Evolutionary conservation across 805 yeast genomes (phyloP), one percentile per base, ranked within the genome.

Genomic region (Schizosaccharomyces pombe): DNA sequence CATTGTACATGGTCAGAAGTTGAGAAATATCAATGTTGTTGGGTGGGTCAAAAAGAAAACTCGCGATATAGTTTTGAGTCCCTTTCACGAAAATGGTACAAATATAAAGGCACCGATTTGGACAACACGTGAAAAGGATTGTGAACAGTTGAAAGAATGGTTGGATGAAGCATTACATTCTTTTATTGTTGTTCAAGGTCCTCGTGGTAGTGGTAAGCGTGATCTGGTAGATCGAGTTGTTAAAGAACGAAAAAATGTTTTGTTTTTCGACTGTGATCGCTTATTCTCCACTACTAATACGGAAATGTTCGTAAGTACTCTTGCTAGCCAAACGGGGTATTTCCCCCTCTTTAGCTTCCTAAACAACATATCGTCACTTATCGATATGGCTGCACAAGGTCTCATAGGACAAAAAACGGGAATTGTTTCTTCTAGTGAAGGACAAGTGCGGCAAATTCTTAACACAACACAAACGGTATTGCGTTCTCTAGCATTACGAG

Each of bases 341-440:
- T 85, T 76, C 70, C 98, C 98, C 0, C 80, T 85, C 4, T 91
- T 91, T 65, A 83, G 95, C 24, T 89, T 96, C 95, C 68, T 87
- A 57, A 85, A 85, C 64, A 76, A 82, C 1, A 68, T 87, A 11
- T 77, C 94, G 0, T 76, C 78, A 56, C 79, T 86, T 57, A 68
- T 85, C 52, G 98, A 91, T 67, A 71, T 91, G 61, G 85, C 80
- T 55, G 82, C 83, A 19, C 94, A 85, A 63, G 89, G 96, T 56
- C 65, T 89, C 47, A 85, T 94, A 0, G 98, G 97, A 1, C 96
- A 86, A 64, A 87, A 86, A 63, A 82, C 94, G 2, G 95, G 95
- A 1, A 70, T 87, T 52, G 77, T 87, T 31, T 95, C 87, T 63
- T 70, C 84, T 1, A 80, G 79, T 58, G 95, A 87, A 60, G 67